Conservation (phyloP, 2,329 filamentous ascomycete species). For the Microdochium trichocladiopsis region DNA sequence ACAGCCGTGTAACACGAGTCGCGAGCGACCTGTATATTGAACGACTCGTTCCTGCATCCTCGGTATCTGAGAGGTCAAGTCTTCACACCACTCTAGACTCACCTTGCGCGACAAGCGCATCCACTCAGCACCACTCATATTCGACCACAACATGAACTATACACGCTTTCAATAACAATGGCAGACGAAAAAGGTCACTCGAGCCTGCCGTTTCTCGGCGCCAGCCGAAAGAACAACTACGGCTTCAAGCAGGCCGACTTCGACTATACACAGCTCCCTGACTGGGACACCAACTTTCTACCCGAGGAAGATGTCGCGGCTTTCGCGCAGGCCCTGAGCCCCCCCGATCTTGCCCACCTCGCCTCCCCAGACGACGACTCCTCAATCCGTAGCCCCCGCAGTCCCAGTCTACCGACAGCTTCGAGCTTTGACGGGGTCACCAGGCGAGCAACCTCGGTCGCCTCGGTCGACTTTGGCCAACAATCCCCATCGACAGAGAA, state of each 20-base stretch:
- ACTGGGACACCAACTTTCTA: slow-evolving; percentile 73
- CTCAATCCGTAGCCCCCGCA: slow-evolving; percentile 33
- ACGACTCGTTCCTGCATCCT: too few relatives aligned
- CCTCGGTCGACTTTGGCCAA: slow-evolving; percentile 19
- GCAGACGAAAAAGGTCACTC: slow-evolving; percentile 12
- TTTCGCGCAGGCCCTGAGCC: slow-evolving; percentile 76
- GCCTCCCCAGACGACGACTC: slow-evolving; percentile 46
- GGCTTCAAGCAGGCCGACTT: slow-evolving; percentile 58
- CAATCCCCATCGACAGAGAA: slow-evolving; percentile 6
- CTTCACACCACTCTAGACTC: too few relatives aligned
- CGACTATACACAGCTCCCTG: slow-evolving; percentile 66
- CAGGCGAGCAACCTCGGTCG: slow-evolving; percentile 31
- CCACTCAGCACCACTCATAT: background rate
- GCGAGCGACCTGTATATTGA: too few relatives aligned
- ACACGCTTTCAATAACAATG: slow-evolving; percentile 13
- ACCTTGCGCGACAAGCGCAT: too few relatives aligned
- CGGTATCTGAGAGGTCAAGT: too few relatives aligned
- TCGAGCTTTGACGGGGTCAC: slow-evolving; percentile 25
- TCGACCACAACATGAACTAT: background rate
- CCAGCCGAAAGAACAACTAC: slow-evolving; percentile 29
- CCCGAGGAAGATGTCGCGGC: slow-evolving; percentile 63
- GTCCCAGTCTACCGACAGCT: slow-evolving; percentile 11
- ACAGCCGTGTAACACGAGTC: background rate
- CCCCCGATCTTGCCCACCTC: slow-evolving; percentile 63
- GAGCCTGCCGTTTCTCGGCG: slow-evolving; percentile 12